Conservation (phyloP, 2,329 filamentous ascomycete species). For the Hypoxylon sp. region DNA sequence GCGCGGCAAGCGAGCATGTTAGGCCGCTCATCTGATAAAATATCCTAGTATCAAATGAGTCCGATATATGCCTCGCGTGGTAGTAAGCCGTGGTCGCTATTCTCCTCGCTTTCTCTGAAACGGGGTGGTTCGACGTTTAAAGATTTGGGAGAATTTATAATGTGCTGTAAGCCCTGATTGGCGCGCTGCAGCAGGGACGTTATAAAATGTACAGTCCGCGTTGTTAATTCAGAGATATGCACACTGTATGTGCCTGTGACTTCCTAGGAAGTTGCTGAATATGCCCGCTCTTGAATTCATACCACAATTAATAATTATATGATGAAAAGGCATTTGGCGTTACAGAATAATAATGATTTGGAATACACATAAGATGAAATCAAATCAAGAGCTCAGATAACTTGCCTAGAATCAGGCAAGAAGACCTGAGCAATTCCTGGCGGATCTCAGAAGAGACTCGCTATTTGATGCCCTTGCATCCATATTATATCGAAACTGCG, state of each 20-base stretch:
- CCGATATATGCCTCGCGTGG: not conserved
- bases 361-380: no score
- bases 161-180: slow-evolving; percentile 18
- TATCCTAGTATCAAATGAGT: not conserved
- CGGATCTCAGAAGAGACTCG: not conserved
- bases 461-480: no score
- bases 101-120: slow-evolving; percentile 4
- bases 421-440: not conserved
- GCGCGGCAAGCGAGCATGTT: slow-evolving; percentile 39
- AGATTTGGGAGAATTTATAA: slow-evolving; percentile 5
- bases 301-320: no score
- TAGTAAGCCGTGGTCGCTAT: not conserved
- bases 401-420: not conserved
- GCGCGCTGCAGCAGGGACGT: slow-evolving; percentile 1
- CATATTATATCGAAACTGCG: no score
- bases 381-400: no score
- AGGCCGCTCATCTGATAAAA: slow-evolving; percentile 31
- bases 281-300: no score
- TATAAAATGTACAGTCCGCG: slow-evolving; percentile 3
- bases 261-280: slow-evolving; percentile 20
- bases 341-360: no score
- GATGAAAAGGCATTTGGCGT: no score
- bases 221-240: not conserved
- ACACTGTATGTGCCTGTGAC: slow-evolving; percentile 27
- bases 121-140: not conserved